These are phyloP conservation scores for Thielaviopsis punctulata DNA, from an alignment of 2,329 filamentous ascomycete genomes.

Conservation along the genomic window DNA sequence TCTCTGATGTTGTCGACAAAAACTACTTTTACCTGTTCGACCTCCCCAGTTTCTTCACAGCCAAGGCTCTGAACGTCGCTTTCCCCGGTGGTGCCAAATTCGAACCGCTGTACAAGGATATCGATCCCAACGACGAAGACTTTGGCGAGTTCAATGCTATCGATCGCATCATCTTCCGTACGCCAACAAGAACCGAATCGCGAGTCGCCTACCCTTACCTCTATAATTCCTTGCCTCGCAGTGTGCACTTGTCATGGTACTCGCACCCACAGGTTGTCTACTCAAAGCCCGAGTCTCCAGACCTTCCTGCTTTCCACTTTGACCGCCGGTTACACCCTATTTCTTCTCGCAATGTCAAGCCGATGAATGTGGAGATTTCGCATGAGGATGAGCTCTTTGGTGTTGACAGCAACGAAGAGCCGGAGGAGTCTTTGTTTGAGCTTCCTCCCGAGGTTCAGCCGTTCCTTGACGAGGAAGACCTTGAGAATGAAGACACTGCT, in stretches of 20 bases:
- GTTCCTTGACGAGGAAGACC: slow-evolving; percentile 75
- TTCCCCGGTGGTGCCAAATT: slow-evolving; percentile 95
- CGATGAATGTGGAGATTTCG: slow-evolving; percentile 80
- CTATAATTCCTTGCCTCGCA: slow-evolving; percentile 90
- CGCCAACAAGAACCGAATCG: slow-evolving; percentile 87
- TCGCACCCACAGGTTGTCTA: slow-evolving; percentile 89
- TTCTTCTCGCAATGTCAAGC: slow-evolving; percentile 80
- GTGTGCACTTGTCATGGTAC: slow-evolving; percentile 85
- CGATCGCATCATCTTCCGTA: slow-evolving; percentile 95
- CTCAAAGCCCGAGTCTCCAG: slow-evolving; percentile 69
- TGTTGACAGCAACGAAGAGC: slow-evolving; percentile 51
- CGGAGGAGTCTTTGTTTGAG: slow-evolving; percentile 69
- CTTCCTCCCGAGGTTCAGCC: slow-evolving; percentile 66
- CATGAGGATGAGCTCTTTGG: slow-evolving; percentile 94
- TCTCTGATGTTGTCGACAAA: slow-evolving; percentile 84
- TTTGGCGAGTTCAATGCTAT: slow-evolving; percentile 99
- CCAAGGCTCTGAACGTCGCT: slow-evolving; percentile 91
- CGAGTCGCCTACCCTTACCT: slow-evolving; percentile 86
- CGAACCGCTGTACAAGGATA: slow-evolving; percentile 94
- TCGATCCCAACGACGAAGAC: slow-evolving; percentile 96
- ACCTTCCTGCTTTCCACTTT: slow-evolving; percentile 90
- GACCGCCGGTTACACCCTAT: slow-evolving; percentile 97
- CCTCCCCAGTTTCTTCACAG: slow-evolving; percentile 81
- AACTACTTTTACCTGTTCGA: slow-evolving; percentile 99
- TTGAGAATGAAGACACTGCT: slow-evolving; percentile 78